Percentiles rank a stretch among this genome's conserved stretches.
These are phyloP conservation scores for Cladophialophora carrionii DNA, from an alignment of 2,329 filamentous ascomycete genomes.

Conservation along the genomic window DNA sequence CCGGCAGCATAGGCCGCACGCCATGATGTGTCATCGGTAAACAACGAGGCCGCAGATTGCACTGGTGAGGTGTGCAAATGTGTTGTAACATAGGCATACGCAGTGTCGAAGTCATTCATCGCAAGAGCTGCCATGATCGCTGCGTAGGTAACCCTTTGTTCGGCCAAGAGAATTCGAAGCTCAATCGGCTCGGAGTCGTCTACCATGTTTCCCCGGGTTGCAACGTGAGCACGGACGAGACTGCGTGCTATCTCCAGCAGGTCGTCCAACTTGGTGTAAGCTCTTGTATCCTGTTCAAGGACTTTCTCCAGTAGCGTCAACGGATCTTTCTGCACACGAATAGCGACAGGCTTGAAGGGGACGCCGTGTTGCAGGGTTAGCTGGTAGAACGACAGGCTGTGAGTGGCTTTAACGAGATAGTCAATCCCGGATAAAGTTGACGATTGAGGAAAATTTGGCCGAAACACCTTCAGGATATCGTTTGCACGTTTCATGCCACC, in stretches of 20 bases:
- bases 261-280: constrained; percentile 67
- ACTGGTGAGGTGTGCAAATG: constrained; percentile 50
- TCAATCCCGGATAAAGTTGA: constrained; percentile 50
- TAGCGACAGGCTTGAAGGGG: constrained; percentile 68
- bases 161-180: constrained; percentile 43
- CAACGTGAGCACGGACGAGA: constrained; percentile 55
- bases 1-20: constrained; percentile 66
- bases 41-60: constrained; percentile 31
- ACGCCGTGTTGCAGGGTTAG: constrained; percentile 66
- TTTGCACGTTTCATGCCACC: constrained; percentile 65
- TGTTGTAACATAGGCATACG: constrained; percentile 68
- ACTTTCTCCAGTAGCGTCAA: constrained; percentile 62
- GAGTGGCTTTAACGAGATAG: constrained; percentile 63
- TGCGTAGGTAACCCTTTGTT: constrained; percentile 52
- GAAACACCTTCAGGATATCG: constrained; percentile 55
- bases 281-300: constrained; percentile 63
- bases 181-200: constrained; percentile 28
- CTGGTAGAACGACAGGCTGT: constrained; percentile 67
- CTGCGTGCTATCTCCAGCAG: constrained; percentile 64
- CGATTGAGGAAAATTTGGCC: constrained; percentile 48
- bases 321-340: constrained; percentile 65
- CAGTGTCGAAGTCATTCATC: constrained; percentile 59
- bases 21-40: constrained; percentile 64
- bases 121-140: constrained; percentile 52
- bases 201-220: constrained; percentile 16